These are phyloP conservation scores for Leishmania arabica DNA, from an alignment of 208 protist genomes.

Conservation along the genomic window DNA sequence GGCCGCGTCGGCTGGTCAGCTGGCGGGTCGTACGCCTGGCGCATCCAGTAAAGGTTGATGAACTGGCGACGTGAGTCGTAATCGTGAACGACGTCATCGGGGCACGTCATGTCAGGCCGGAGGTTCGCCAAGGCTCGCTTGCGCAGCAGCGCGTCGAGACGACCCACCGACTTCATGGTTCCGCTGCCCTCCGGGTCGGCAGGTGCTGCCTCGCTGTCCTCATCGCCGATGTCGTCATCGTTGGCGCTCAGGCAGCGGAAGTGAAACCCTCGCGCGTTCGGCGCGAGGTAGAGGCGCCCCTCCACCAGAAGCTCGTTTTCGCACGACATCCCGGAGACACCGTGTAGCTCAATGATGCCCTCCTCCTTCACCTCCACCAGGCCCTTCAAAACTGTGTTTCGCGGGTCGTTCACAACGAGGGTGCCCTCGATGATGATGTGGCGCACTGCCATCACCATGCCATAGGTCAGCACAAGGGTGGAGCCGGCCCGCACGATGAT, in stretches of 20 bases:
- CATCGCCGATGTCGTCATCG: background rate
- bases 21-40: constrained; percentile 36
- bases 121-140: constrained; percentile 37
- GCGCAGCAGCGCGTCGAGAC: background rate
- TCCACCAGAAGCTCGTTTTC: constrained; percentile 19
- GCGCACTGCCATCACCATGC: constrained; percentile 16
- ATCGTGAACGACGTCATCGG: constrained; percentile 41
- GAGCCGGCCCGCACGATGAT: constrained; percentile 24
- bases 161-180: background rate
- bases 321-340: constrained; percentile 21
- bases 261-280: background rate
- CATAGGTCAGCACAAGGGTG: constrained; percentile 10
- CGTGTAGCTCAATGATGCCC: constrained; percentile 29
- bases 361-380: constrained; percentile 36
- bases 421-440: constrained; percentile 24
- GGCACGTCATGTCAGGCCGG: constrained; percentile 43
- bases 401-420: constrained; percentile 26
- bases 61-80: constrained; percentile 36
- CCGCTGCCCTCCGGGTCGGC: background rate
- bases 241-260: constrained; percentile 22
- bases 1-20: constrained; percentile 15
- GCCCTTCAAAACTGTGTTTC: constrained; percentile 20
- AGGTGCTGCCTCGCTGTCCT: background rate
- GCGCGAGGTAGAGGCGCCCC: constrained; percentile 20
- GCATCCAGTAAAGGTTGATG: constrained; percentile 37